A percentile compares a stretch with the other conserved stretches of the same genome.
phyloP scores from a whole-genome alignment of 805 yeast species.

The Monosporozyma aerobia region DNA sequence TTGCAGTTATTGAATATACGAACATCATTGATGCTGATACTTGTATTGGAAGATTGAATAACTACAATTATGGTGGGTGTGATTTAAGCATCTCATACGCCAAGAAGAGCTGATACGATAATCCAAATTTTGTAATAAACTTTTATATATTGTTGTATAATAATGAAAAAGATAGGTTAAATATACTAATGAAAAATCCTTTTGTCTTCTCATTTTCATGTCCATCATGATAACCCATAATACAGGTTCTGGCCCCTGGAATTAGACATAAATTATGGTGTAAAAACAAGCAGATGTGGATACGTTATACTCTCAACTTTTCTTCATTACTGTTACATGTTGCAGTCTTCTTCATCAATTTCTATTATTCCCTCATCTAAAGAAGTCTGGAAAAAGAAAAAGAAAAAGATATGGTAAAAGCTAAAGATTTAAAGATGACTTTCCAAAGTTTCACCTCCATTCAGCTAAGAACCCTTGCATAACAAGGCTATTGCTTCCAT shows the following conservation, averaged over 20 bases:
- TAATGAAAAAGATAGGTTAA: neutral
- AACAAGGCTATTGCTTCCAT: neutral
- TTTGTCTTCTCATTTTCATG: too few species aligned
- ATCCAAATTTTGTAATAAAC: neutral
- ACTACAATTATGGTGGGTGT: conserved; percentile 80
- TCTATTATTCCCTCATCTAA: neutral
- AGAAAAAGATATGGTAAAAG: neutral
- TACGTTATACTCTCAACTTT: neutral
- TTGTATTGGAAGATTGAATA: conserved; percentile 67
- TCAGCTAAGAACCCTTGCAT: neutral
- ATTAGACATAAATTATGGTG: too few species aligned
- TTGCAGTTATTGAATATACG: conserved; percentile 76
- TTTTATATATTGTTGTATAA: neutral
- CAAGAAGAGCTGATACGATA: conserved; percentile 11
- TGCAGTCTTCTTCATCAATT: neutral
- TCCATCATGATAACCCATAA: too few species aligned
- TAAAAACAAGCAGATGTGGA: neutral
- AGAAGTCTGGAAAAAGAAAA: neutral
- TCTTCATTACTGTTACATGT: neutral
- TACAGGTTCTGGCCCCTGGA: too few species aligned
- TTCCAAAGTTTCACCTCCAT: neutral
- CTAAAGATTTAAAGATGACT: neutral
- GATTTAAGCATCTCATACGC: conserved; percentile 64
- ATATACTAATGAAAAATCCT: neutral
- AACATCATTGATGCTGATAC: conserved; percentile 56